These are phyloP conservation scores for Magnusiomyces suaveolens DNA, from an alignment of 1,139 yeast genomes.

Conservation along the genomic window DNA sequence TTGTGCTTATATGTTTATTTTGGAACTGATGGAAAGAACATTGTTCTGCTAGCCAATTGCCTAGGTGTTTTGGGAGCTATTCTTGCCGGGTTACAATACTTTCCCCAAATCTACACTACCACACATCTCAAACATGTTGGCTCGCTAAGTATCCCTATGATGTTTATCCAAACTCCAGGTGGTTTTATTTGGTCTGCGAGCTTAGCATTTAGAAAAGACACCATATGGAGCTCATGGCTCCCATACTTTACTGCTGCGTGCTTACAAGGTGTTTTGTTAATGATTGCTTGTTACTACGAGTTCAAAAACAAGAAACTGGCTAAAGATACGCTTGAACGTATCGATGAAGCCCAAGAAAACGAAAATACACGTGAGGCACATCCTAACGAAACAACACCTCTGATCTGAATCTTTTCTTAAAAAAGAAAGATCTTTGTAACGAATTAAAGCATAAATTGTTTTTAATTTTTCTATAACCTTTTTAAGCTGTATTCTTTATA, in stretches of 20 bases:
- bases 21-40: constrained; percentile 13
- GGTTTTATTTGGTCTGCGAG: constrained; percentile 71
- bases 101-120: constrained; percentile 74
- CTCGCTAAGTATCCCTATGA: constrained; percentile 68
- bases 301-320: constrained; percentile 12
- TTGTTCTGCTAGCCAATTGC: constrained; percentile 40
- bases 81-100: constrained; percentile 60
- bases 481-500: too few relatives aligned
- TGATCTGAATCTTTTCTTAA: too few relatives aligned
- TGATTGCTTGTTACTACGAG: constrained; percentile 44
- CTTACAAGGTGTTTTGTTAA: constrained; percentile 48
- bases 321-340: constrained; percentile 10
- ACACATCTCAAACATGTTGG: constrained; percentile 66
- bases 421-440: too few relatives aligned
- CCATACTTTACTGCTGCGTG: constrained; percentile 67
- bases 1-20: constrained; percentile 30
- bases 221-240: constrained; percentile 83
- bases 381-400: too few relatives aligned
- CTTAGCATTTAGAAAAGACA: constrained; percentile 59
- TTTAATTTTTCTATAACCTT: too few relatives aligned
- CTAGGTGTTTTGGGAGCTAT: constrained; percentile 50
- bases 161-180: constrained; percentile 86
- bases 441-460: too few relatives aligned
- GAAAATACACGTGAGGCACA: too few relatives aligned
- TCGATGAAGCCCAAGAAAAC: neutral